Evolutionary conservation across 306 rosid species (phyloP).

Genomic region (Acmispon strigosus): DNA sequence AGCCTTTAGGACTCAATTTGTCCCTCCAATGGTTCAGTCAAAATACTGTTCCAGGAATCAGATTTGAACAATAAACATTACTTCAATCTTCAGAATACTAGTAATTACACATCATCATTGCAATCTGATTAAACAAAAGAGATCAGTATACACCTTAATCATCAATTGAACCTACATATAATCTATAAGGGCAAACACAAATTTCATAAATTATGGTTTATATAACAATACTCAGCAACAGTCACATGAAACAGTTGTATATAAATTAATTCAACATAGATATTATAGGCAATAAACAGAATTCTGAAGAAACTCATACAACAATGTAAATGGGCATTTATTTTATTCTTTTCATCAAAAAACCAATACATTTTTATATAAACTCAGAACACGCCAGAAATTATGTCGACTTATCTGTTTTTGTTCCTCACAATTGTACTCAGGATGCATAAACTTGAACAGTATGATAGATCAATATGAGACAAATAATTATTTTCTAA

Average conservation of each 20-base stretch:
- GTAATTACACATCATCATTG: conserved; percentile 91
- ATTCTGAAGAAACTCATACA: not conserved
- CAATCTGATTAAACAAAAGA: conserved; percentile 60
- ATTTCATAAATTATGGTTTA: not conserved
- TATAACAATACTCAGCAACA: not conserved
- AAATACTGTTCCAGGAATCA: conserved; percentile 48
- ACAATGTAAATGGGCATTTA: not conserved
- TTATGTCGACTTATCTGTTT: not conserved
- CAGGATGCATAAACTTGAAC: conserved; percentile 2
- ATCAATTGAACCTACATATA: conserved; percentile 18
- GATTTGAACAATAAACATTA: conserved; percentile 41
- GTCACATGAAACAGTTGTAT: not conserved
- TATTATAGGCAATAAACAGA: not conserved
- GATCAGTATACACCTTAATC: conserved; percentile 34
- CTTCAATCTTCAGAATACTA: conserved; percentile 53
- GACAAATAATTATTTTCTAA: not conserved
- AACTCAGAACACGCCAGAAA: not conserved
- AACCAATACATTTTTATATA: not conserved
- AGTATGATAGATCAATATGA: not conserved
- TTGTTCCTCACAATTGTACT: not conserved
- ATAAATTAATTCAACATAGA: not conserved
- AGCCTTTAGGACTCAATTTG: conserved; percentile 28
- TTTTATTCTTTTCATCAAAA: not conserved
- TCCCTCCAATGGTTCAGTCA: conserved; percentile 44
- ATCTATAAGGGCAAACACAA: not conserved